Base-by-base conservation (phyloP, 2,329 filamentous ascomycete genomes). In the Calonectria ilicicola region DNA sequence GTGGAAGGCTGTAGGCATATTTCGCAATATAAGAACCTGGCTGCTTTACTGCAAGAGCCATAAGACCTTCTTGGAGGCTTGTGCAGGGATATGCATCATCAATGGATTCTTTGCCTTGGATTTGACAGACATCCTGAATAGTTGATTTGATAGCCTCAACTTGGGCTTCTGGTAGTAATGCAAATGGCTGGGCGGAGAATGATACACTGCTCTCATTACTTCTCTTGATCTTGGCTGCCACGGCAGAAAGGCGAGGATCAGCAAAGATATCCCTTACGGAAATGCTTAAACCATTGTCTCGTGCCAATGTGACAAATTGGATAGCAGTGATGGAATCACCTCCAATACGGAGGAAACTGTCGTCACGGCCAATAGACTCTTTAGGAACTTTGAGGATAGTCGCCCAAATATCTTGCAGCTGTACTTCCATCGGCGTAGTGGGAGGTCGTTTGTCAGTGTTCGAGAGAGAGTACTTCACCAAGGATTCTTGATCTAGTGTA, bases 1-100 rank as follows among this genome's bases (percentile, higher is more conserved):
- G 10, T 9, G 60, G 56, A 27, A 68, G n/a, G 6, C 26, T 17
- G 17, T 65, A 53, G 9, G 70, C 58, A 26, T 56, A 44, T 51
- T 69, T 69, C 23, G 65, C 67, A 40, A 72, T 67, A 27, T 75
- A 75, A 21, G 58, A 64, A 15, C 69, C 68, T 17, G 68, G 49
- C 26, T 64, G 71, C 63, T 71, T 71, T 21, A 63, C 58, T 35
- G 71, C 65, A n/a, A 73, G 44, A 2, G 72, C 77, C 26, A 86
- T 72, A 3, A 86, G 76, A 2, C 83, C 82, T 69, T 81, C 81
- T 40, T 86, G 84, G 0, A 85, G 67, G 1, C 81, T 73, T 0
- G 83, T 82, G 70, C 81, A 83, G 3, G 84, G 84, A 40, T 81
- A 85, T 0, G 81, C 69, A 66, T 85, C 83, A 27, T 83, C 77